Evolutionary conservation across 208 protist genomes (phyloP).

Genomic region (Leishmania mexicana): DNA sequence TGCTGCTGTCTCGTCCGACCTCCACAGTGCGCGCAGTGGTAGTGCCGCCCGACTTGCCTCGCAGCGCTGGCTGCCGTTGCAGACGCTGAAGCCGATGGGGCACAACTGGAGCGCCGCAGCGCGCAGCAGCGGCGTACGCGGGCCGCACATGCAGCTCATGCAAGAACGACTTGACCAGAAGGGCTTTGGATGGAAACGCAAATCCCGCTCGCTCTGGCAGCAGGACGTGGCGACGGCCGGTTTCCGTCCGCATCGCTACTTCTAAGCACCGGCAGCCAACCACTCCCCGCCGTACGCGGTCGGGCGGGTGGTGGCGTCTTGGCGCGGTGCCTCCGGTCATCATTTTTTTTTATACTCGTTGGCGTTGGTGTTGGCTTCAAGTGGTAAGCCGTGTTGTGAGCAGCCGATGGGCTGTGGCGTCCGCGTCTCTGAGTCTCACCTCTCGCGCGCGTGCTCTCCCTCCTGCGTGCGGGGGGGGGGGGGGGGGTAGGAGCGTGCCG

Average conservation of each 20-base stretch:
- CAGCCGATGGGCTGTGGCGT: neutral
- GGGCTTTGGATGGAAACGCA: conserved; percentile 89
- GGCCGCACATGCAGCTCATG: conserved; percentile 72
- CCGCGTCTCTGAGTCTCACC: neutral
- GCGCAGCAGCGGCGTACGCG: conserved; percentile 65
- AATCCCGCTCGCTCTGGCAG: conserved; percentile 86
- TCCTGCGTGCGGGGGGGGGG: neutral
- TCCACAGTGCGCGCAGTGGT: neutral
- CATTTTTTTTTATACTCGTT: neutral
- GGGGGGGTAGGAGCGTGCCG: neutral
- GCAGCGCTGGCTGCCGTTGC: conserved; percentile 50
- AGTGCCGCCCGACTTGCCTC: neutral
- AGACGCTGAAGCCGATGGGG: conserved; percentile 84
- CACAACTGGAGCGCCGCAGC: conserved; percentile 56
- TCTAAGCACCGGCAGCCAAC: conserved; percentile 29
- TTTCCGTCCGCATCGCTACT: conserved; percentile 86
- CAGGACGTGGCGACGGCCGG: conserved; percentile 82
- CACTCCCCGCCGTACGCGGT: neutral
- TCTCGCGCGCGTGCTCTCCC: neutral
- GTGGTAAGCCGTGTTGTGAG: neutral
- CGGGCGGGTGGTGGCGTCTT: neutral
- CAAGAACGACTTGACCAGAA: conserved; percentile 86
- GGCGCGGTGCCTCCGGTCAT: neutral
- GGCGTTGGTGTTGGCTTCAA: neutral
- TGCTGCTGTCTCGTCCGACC: neutral